Base-by-base conservation (phyloP, 2,329 filamentous ascomycete species). In the Didymella pomorum region DNA sequence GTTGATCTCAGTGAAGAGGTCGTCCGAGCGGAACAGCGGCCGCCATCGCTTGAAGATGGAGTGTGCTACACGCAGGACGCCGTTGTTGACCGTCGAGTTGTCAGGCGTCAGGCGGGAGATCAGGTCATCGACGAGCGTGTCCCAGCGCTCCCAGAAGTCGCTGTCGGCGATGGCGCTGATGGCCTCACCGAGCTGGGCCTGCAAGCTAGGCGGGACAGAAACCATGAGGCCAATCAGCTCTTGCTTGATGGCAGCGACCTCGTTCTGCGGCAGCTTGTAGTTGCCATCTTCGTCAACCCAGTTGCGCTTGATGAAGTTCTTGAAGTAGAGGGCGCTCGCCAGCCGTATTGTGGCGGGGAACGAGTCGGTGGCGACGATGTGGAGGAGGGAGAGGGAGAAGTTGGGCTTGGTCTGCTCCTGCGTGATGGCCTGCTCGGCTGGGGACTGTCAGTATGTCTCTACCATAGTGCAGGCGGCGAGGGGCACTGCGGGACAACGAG, bases 211-310 rank as follows among this genome's bases (percentile, higher is more conserved):
- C 4, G 94, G 95, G 23, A 95, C 93, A 9, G 89, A 88, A 71
- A 97, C 96, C 95, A 99, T 99, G 70, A 99, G 84, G 56, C 92
- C 94, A 71, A 99, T 94, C 62, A 99, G 87, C 81, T 97, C 93
- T 72, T 88, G 87, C 81, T 99, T 99, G 83, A 99, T 97, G 42
- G 91, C 91, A 26, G 82, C 80, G 35, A 99, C 93, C 81, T 98
- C 95, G 67, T 91, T 86, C 61, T 83, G 76, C 12, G 91, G 87
- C 35, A 99, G 86, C 80, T 93, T 95, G 83, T 99, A 95, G 77
- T 90, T 89, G 74, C 95, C 93, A 79, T 97, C 91, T 74, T 97
- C 94, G 78, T 98, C 92, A 69, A 92, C 91, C 87, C 96, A 99
- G 82, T 93, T 95, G 74, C 90, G 87, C 78, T 91, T 90, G 73